Base-by-base conservation (phyloP, 2,329 filamentous ascomycete genomes). In the Colletotrichum sp. region DNA sequence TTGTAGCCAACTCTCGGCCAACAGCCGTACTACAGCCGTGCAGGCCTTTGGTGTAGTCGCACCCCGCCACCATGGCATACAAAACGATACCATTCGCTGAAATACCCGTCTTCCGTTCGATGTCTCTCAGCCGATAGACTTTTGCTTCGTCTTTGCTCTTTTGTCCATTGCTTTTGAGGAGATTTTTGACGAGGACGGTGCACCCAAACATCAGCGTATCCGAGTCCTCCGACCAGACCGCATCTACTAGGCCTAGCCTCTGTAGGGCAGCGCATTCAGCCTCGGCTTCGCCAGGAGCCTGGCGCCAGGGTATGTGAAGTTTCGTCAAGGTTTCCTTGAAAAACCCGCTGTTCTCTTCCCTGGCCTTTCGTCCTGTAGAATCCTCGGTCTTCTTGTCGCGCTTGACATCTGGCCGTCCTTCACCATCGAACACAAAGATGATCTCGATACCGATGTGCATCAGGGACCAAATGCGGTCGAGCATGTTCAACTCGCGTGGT, bases 371-470 rank as follows among this genome's bases (percentile, higher is more conserved):
- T 3, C 24, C 55, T 15, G 8, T 21, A 21, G n/a, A 8, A 52
- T 28, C 26, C 55, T 59, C 55, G 8, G 55, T 59, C 55, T 59
- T 59, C 8, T 59, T 59, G 24, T 60, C 44, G 3, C 30, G n/a
- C 32, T 73, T 76, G 18, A 18, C 15, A 12, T 4, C 4, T 9
- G 70, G 86, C 18, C 86, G 85, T 12, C 87, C 83, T 12, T 83
- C 81, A 1, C 90, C 89, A 72, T 92, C 90, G 76, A 90, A 90
- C 5, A 92, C 86, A 72, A 91, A 90, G 8, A 91, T 78, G 2
- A 89, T 83, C 55, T 89, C 85, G 8, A 92, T 87, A 18, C 89
- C 86, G 8, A 89, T 83, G 24, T 85, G 85, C 30, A 90, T 83
- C 2, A 91, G 84, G 6, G 86, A 84, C 10, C 34, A 21, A 9